Evolutionary conservation across 1,139 yeast genomes (phyloP), one percentile per base, ranked within the genome.

Genomic region (Pneumocystis murina): DNA sequence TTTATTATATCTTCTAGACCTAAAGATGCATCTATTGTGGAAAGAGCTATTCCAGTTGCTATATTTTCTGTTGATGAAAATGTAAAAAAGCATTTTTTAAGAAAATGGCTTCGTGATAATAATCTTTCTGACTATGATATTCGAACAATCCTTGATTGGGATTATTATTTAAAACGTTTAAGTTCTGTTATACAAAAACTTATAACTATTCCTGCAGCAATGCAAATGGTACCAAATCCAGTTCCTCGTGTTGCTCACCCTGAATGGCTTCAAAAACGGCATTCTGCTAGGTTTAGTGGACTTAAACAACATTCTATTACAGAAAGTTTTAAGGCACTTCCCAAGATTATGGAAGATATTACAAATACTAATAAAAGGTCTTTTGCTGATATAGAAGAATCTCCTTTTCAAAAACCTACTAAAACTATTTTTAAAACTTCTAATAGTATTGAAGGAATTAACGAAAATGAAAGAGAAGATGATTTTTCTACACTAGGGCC

Each of bases 161-260:
- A 78, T 20, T 94, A 94, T 72, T 94, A 94, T 72, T 80, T 86
- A 68, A 97, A 90, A 70, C 83, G 99, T 70, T 79, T 94, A 59
- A 95, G 95, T 0, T 89, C 96, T 1, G 96, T 91, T 14, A 84
- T 94, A 58, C 97, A 91, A 73, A 94, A 94, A 74, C 89, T 94
- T 70, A 89, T 94, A 68, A 87, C 97, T 0, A 92, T 94, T 69
- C 99, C 99, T 2, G 99, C 99, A 8, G 98, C 97, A 7, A 78
- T 91, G 66, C 98, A 94, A 76, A 83, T 84, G 64, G 83, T 92
- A 16, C 76, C 79, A n/a, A 94, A 94, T 71, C 99, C 99, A 0
- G 97, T 94, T 61, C 97, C 97, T 1, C 79, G 97, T 68, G 91
- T 94, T 12, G 82, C 83, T 7, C 97, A 92, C 71, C 99, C 99